Evolutionary conservation across 352 stramenopile genomes (phyloP).

Genomic region (Pythium sukuiense): DNA sequence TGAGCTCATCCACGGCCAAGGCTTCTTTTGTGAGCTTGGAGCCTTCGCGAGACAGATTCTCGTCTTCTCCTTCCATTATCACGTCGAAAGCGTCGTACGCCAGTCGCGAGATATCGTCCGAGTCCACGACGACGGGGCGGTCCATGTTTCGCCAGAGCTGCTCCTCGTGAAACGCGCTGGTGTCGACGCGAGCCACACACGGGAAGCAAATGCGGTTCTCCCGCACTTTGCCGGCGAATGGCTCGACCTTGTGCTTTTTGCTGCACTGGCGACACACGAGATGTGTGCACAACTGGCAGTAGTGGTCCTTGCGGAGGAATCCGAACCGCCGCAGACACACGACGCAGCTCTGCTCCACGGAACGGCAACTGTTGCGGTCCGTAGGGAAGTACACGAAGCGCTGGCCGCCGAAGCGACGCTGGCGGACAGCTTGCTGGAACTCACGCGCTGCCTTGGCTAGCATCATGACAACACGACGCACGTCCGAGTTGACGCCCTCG

Average conservation of each 20-base stretch:
- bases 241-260: constrained; percentile 69
- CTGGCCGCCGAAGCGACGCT: constrained; percentile 57
- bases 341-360: constrained; percentile 36
- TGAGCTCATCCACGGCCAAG: constrained; percentile 7
- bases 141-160: constrained; percentile 25
- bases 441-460: constrained; percentile 47
- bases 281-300: constrained; percentile 67
- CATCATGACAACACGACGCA: constrained; percentile 34
- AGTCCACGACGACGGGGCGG: constrained; percentile 27
- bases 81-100: constrained; percentile 14
- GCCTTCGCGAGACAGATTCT: not conserved
- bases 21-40: not conserved
- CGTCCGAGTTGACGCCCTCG: constrained; percentile 11
- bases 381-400: constrained; percentile 43
- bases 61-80: constrained; percentile 8
- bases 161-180: constrained; percentile 40
- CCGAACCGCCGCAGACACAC: constrained; percentile 57
- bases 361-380: constrained; percentile 18
- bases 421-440: constrained; percentile 57
- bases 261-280: constrained; percentile 64
- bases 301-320: constrained; percentile 50
- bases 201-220: constrained; percentile 63
- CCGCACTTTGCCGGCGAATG: constrained; percentile 40
- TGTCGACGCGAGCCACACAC: constrained; percentile 59
- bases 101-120: constrained; percentile 20